These are phyloP conservation scores for Gaultheria prostrata DNA, from an alignment of 148 eudicot species.

Conservation along the genomic window DNA sequence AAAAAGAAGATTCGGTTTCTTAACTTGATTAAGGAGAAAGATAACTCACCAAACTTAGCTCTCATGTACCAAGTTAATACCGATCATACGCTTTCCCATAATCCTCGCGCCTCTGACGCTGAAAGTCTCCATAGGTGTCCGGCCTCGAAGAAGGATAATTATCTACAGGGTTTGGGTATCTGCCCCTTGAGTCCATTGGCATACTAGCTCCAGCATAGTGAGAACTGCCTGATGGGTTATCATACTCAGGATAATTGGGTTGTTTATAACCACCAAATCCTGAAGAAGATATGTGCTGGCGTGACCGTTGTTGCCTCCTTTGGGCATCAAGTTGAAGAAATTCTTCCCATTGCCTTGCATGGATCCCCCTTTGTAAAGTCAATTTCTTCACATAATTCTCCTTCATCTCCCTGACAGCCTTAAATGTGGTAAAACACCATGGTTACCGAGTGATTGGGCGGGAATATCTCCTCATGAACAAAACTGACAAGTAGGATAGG, in stretches of 20 bases:
- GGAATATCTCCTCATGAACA: background rate
- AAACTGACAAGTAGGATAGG: background rate
- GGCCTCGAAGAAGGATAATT: slow-evolving; percentile 57
- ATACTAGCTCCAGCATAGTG: slow-evolving; percentile 44
- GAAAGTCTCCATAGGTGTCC: slow-evolving; percentile 51
- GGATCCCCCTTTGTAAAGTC: slow-evolving; percentile 46
- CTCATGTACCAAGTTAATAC: slow-evolving; percentile 39
- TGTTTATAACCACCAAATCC: slow-evolving; percentile 60
- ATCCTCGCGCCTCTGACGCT: slow-evolving; percentile 63
- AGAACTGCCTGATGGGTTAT: slow-evolving; percentile 38
- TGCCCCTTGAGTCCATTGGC: slow-evolving; percentile 57
- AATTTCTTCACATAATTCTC: slow-evolving; percentile 60
- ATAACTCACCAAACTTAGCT: slow-evolving; percentile 45
- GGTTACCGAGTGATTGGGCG: background rate
- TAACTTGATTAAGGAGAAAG: slow-evolving; percentile 20
- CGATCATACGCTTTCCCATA: slow-evolving; percentile 69
- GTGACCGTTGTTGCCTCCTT: slow-evolving; percentile 52
- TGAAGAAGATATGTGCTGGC: slow-evolving; percentile 47
- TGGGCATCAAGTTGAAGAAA: slow-evolving; percentile 61
- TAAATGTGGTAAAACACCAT: slow-evolving; percentile 17
- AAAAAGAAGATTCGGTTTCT: background rate
- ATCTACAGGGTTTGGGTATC: slow-evolving; percentile 46
- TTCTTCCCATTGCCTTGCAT: slow-evolving; percentile 84
- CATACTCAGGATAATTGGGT: slow-evolving; percentile 50
- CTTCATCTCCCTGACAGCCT: slow-evolving; percentile 69